Evolutionary conservation across 257 asterid species (phyloP), one percentile per base, ranked within the genome.

Genomic region (Nicotiana tomentosiformis): DNA sequence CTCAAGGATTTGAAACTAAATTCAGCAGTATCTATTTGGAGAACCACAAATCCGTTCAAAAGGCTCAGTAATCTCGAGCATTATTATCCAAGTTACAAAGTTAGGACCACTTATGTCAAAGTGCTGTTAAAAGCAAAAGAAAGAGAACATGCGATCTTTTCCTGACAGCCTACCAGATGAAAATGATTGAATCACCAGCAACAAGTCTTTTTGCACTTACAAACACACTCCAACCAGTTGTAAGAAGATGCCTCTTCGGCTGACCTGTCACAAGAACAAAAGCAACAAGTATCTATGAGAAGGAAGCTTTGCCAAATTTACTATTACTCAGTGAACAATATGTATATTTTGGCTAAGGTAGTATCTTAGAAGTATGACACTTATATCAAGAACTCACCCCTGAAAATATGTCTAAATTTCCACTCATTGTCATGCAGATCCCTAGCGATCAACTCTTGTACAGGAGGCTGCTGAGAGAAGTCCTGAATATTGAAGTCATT

Each of bases 171-270:
- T 89, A 93, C 97, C 97, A 93, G 90, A 93, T 93, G 86, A 93
- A 93, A 85, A 93, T 91, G 70, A 93, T 93, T 32, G 97, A 88
- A 90, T 93, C 97, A 49, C 97, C 97, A 84, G 97, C 97, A 81
- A 92, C 90, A 30, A 93, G 97, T 80, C 96, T 86, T 85, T 93
- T 93, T 16, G 97, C 95, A 81, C 93, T 93, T 84, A 93, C 94
- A 78, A 93, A 93, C 61, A 93, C 92, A 66, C 97, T 92, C 97
- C 97, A 93, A 64, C 97, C 97, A 5, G 97, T 91, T 20, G 97
- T 93, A 53, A 93, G 96, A 62, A 93, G 95, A 86, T 93, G 97
- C 89, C 97, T 86, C 90, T 93, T 93, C 35, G 97, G 97, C 90
- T 93, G 97, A 83, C 97, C 97, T 93, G 90, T 56, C 51, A 87